Conservation (phyloP, 306 rosid species). For the cucumber (Cucumis sativus) region DNA sequence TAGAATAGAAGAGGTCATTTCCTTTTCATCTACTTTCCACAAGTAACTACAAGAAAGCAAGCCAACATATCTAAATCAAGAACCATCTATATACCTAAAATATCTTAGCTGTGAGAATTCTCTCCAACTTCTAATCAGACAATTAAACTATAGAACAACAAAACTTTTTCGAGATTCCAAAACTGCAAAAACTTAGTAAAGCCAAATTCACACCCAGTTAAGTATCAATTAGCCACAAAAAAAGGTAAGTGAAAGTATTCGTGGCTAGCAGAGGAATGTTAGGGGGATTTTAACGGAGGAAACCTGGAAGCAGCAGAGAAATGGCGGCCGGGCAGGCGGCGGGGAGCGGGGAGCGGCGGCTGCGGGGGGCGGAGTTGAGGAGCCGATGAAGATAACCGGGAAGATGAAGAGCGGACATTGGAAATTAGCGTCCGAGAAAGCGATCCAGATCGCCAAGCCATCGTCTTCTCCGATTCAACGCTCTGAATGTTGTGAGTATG, state of each 20-base stretch:
- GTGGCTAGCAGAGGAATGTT: background rate
- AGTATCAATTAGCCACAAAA: background rate
- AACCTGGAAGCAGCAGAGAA: conserved; percentile 42
- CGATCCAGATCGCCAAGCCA: conserved; percentile 47
- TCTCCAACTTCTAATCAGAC: background rate
- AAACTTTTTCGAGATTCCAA: background rate
- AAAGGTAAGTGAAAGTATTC: background rate
- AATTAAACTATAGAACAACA: background rate
- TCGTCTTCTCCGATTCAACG: conserved; percentile 10
- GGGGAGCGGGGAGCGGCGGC: conserved; percentile 23
- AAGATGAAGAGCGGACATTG: conserved; percentile 32
- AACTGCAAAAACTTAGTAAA: background rate
- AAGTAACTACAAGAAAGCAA: background rate
- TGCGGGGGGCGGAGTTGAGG: conserved; percentile 26
- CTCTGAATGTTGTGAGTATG: background rate
- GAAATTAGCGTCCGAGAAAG: conserved; percentile 52
- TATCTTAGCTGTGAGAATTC: background rate
- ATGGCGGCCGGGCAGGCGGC: conserved; percentile 39
- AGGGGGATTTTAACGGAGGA: background rate
- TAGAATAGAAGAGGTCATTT: background rate
- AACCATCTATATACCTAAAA: background rate
- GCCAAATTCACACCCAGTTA: background rate
- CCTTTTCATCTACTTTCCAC: background rate
- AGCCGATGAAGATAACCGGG: conserved; percentile 29
- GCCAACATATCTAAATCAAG: background rate